These are phyloP conservation scores for Populus pruinosa DNA, from an alignment of 345 rosid genomes.

Conservation along the genomic window DNA sequence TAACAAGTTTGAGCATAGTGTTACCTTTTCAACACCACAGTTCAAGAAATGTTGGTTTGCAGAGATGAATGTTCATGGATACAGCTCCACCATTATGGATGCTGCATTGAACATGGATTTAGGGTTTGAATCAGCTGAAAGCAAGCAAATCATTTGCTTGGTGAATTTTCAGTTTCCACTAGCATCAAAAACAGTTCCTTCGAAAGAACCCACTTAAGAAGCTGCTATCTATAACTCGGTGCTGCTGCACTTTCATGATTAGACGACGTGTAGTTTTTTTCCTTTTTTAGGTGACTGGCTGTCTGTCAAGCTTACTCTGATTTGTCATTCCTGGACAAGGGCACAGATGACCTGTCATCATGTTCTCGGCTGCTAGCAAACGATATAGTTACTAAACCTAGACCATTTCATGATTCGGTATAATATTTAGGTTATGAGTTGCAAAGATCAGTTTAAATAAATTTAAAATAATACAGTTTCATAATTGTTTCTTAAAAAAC, in stretches of 20 bases:
- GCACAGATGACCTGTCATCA: neutral
- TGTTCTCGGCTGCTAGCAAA: neutral
- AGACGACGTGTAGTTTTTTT: neutral
- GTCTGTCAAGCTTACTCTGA: neutral
- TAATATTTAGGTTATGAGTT: too few relatives aligned
- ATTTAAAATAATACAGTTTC: too few relatives aligned
- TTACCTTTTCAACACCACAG: neutral
- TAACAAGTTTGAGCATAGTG: neutral
- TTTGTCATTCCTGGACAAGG: neutral
- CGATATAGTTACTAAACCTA: neutral
- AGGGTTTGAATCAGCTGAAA: neutral
- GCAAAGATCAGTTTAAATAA: too few relatives aligned
- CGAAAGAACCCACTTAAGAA: neutral
- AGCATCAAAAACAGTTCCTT: neutral
- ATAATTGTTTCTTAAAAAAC: too few relatives aligned
- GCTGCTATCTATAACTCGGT: neutral
- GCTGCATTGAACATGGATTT: neutral
- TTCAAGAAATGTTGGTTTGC: neutral
- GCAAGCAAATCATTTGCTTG: neutral
- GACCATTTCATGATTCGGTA: too few relatives aligned
- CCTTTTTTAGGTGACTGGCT: neutral
- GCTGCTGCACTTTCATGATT: neutral
- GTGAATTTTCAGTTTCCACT: neutral
- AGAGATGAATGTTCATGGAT: slow-evolving; percentile 1
- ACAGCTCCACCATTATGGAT: neutral